These are phyloP conservation scores for Candida alai DNA, from an alignment of 805 yeast species.

Conservation along the genomic window DNA sequence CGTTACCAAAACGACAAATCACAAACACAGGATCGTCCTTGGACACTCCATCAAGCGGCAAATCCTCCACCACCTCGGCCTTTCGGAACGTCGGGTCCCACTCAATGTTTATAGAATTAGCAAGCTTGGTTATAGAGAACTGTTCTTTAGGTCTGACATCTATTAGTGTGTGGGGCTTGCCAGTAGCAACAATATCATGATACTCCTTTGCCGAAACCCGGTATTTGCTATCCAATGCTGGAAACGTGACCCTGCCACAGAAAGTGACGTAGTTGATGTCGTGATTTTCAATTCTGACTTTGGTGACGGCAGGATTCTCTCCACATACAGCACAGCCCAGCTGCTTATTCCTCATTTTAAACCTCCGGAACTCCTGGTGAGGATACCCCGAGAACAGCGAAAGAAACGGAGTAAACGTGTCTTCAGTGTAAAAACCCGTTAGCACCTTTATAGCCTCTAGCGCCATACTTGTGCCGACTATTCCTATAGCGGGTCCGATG, in stretches of 20 bases:
- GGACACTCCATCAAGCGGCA: constrained; percentile 20
- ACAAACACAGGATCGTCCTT: constrained; percentile 43
- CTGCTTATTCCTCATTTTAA: constrained; percentile 75
- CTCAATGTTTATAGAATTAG: constrained; percentile 61
- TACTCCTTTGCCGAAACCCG: constrained; percentile 46
- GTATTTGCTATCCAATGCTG: constrained; percentile 41
- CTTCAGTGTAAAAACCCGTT: constrained; percentile 46
- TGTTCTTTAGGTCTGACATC: constrained; percentile 87
- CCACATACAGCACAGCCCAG: constrained; percentile 64
- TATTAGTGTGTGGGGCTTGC: constrained; percentile 31
- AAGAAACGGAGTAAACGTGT: constrained; percentile 64
- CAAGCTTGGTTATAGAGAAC: constrained; percentile 60
- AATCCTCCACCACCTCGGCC: constrained; percentile 17
- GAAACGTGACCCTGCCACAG: constrained; percentile 60
- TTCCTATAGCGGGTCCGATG: constrained; percentile 92
- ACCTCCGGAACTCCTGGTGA: constrained; percentile 60
- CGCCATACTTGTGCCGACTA: constrained; percentile 87
- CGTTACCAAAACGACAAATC: constrained; percentile 87
- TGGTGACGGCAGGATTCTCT: constrained; percentile 45
- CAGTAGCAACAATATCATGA: constrained; percentile 10
- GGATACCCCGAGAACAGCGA: constrained; percentile 66
- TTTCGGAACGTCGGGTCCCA: constrained; percentile 43
- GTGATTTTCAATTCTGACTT: constrained; percentile 41
- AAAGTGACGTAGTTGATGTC: constrained; percentile 63
- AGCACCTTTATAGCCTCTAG: constrained; percentile 77